Evolutionary conservation across 1,284 basidiomycete genomes (phyloP).

Genomic region (Flammula alnicola): DNA sequence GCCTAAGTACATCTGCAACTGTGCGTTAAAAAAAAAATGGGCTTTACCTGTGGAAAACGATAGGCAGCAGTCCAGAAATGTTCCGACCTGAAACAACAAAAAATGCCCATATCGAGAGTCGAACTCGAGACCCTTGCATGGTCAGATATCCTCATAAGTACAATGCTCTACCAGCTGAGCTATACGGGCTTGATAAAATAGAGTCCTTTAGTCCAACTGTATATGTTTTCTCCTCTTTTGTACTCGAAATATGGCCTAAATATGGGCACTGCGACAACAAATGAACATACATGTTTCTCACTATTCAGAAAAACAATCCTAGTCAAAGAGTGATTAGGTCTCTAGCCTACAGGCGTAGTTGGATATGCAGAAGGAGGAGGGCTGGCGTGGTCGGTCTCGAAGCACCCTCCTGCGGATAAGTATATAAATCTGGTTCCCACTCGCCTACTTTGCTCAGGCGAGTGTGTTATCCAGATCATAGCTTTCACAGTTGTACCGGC

Average conservation of each 20-base stretch:
- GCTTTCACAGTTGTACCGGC: constrained; percentile 63
- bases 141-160: constrained; percentile 55
- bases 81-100: constrained; percentile 16
- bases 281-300: too few species aligned
- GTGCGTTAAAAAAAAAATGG: too few species aligned
- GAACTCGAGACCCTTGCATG: constrained; percentile 60
- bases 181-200: too few species aligned
- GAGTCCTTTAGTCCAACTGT: too few species aligned
- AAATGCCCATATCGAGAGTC: constrained; percentile 51
- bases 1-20: too few species aligned
- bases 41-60: not conserved
- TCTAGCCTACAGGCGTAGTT: not conserved
- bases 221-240: too few species aligned
- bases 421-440: constrained; percentile 74
- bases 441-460: constrained; percentile 75
- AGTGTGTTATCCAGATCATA: constrained; percentile 87
- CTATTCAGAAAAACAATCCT: too few species aligned
- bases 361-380: constrained; percentile 13
- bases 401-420: constrained; percentile 49
- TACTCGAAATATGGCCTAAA: too few species aligned
- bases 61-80: not conserved
- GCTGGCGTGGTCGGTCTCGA: constrained; percentile 39
- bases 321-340: too few species aligned
- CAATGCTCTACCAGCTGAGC: constrained; percentile 60
- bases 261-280: too few species aligned